These are phyloP conservation scores for Tagetes erecta DNA, from an alignment of 129 eudicot genomes.

Conservation along the genomic window DNA sequence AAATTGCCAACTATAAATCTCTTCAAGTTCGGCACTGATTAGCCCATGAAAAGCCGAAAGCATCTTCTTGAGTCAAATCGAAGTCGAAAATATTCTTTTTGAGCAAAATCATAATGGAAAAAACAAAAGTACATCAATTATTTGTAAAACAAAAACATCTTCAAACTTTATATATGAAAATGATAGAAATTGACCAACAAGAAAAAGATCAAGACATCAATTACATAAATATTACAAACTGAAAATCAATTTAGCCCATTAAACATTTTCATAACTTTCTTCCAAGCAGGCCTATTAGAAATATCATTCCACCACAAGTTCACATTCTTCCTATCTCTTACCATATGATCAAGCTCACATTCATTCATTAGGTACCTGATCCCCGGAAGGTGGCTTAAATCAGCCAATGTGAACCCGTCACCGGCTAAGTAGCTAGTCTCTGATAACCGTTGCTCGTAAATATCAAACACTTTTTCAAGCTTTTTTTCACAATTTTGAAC, in stretches of 20 bases:
- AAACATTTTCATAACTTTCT: conserved; percentile 55
- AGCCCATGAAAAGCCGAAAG: too few species aligned
- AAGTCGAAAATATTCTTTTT: too few species aligned
- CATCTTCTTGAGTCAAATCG: too few species aligned
- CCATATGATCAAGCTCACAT: conserved; percentile 51
- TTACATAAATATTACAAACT: not conserved
- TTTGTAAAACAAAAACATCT: too few species aligned
- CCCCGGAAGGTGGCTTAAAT: conserved; percentile 72
- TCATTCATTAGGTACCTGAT: conserved; percentile 62
- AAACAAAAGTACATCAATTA: too few species aligned
- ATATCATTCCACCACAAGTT: conserved; percentile 74
- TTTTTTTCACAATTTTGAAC: conserved; percentile 43
- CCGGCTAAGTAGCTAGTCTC: conserved; percentile 58
- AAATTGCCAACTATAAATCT: too few species aligned
- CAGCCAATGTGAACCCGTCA: conserved; percentile 59
- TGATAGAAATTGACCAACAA: not conserved
- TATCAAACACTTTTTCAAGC: conserved; percentile 58
- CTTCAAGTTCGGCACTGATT: too few species aligned
- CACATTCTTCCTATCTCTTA: conserved; percentile 53
- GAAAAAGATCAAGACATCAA: not conserved
- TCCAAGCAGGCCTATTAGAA: conserved; percentile 73
- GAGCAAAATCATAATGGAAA: too few species aligned
- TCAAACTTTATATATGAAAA: not conserved
- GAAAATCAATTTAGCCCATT: conserved; percentile 15
- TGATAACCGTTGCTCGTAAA: conserved; percentile 62